These are phyloP conservation scores for Leccinum subrobustum DNA, from an alignment of 1,284 basidiomycete species.

Conservation along the genomic window DNA sequence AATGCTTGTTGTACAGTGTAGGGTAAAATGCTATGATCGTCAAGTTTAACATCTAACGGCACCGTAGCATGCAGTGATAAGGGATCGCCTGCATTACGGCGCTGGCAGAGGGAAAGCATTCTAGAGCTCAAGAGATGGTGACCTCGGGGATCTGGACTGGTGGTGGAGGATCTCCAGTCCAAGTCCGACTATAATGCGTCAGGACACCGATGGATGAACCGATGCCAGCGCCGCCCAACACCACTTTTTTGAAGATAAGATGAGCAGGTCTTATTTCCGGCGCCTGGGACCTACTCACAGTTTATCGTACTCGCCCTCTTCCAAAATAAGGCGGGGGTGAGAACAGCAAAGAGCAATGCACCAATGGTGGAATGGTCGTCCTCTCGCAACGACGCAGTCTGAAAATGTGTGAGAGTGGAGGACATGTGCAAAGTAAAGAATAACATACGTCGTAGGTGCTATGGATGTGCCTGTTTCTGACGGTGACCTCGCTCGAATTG, in stretches of 20 bases:
- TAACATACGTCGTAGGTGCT: constrained; percentile 55
- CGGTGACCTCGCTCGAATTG: constrained; percentile 39
- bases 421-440: neutral
- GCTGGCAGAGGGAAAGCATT: neutral
- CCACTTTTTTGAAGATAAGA: constrained; percentile 40
- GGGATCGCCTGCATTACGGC: neutral
- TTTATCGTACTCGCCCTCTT: constrained; percentile 56
- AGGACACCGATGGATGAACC: constrained; percentile 61
- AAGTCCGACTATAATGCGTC: constrained; percentile 49
- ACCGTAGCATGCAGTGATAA: neutral
- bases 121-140: constrained; percentile 6
- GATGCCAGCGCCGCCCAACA: constrained; percentile 66
- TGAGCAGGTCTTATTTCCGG: neutral
- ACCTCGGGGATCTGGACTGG: constrained; percentile 36
- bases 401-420: constrained; percentile 3
- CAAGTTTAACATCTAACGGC: neutral
- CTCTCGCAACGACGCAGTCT: constrained; percentile 56
- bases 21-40: neutral
- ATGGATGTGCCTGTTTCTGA: constrained; percentile 40
- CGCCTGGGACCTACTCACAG: constrained; percentile 39
- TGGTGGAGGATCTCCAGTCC: constrained; percentile 51
- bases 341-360: constrained; percentile 54
- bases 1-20: constrained; percentile 12
- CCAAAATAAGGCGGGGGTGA: constrained; percentile 69
- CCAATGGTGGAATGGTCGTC: constrained; percentile 75